These are phyloP conservation scores for Beta corolliflora DNA, from an alignment of 179 eudicot genomes.

Conservation along the genomic window DNA sequence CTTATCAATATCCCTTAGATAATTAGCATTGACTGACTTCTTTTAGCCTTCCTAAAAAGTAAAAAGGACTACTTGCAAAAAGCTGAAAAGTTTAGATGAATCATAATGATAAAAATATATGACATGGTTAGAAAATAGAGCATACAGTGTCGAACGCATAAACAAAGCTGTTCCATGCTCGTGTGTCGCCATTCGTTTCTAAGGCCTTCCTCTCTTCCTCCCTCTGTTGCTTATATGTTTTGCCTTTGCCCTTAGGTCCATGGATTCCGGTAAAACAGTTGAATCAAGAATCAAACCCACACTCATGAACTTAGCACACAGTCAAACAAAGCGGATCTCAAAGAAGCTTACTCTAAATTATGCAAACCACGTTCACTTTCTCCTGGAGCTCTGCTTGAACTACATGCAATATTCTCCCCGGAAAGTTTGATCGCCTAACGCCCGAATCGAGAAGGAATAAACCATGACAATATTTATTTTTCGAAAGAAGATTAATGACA, in stretches of 20 bases:
- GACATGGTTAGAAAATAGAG: conserved; percentile 6
- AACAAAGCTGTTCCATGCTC: conserved; percentile 93
- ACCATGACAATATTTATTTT: not conserved
- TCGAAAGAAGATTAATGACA: too few relatives aligned
- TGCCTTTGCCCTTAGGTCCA: conserved; percentile 38
- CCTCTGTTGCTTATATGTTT: conserved; percentile 71
- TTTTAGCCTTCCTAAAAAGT: not conserved
- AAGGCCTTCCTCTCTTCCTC: conserved; percentile 70
- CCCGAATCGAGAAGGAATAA: conserved; percentile 41
- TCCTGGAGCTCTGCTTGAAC: conserved; percentile 25
- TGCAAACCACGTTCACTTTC: conserved; percentile 37
- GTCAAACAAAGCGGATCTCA: conserved; percentile 16
- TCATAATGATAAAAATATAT: not conserved
- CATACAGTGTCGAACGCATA: conserved; percentile 93
- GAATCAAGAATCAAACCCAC: not conserved
- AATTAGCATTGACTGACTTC: not conserved
- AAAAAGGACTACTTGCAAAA: not conserved
- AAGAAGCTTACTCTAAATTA: conserved; percentile 60
- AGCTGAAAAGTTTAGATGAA: not conserved
- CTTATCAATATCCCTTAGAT: conserved; percentile 4
- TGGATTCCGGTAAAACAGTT: conserved; percentile 36
- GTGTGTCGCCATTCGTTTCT: conserved; percentile 81
- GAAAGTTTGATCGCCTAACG: conserved; percentile 69
- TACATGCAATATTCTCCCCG: conserved; percentile 82
- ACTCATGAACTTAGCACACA: not conserved